Evolutionary conservation across 768 basidiomycete genomes (phyloP), one percentile per base, ranked within the genome.

Genomic region (button mushroom (Agaricus bisporus)): DNA sequence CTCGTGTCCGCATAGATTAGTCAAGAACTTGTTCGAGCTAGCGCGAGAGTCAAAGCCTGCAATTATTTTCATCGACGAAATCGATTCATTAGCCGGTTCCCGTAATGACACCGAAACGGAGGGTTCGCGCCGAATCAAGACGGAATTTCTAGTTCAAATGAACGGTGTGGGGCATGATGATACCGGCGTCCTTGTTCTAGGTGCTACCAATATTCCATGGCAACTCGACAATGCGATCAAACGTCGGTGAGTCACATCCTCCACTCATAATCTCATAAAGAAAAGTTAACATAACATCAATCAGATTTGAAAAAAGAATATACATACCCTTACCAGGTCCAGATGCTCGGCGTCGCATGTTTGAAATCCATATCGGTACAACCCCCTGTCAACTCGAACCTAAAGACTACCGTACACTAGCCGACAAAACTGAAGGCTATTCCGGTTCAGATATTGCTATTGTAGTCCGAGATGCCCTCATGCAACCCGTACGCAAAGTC

Each of bases 141-240:
- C 95, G 0, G 95, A 98, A 69, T 95, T 94, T 59, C 73, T 94
- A 46, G 91, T 94, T n/a, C 92, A 98, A 66, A 98, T 98, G 93
- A 92, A 98, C 58, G 97, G 97, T 38, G 95, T 98, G 1, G 97
- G 97, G 0, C 92, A 98, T 63, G 97, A 99, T 56, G 95, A 97
- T 68, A 90, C 90, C 0, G 97, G 97, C 8, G 91, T 99, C 0
- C 79, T 99, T 17, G 94, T 98, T 8, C 79, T 99, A 18, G 97
- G 95, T 28, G 97, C 97, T 8, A 99, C 97, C 4, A 99, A 99
- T 60, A 97, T 98, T 49, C 97, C 97, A 2, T 98, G 95, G 95
- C 91, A 94, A 65, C 79, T 98, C 43, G 95, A 98, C 66, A 88
- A 91, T 58, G 95, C 95, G 41, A 98, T 98, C 73, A 98, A 98